Percentiles rank a stretch among this genome's conserved stretches.
Conservation (phyloP, 495 filamentous ascomycete genomes). For the Lophiostoma macrostomum region DNA sequence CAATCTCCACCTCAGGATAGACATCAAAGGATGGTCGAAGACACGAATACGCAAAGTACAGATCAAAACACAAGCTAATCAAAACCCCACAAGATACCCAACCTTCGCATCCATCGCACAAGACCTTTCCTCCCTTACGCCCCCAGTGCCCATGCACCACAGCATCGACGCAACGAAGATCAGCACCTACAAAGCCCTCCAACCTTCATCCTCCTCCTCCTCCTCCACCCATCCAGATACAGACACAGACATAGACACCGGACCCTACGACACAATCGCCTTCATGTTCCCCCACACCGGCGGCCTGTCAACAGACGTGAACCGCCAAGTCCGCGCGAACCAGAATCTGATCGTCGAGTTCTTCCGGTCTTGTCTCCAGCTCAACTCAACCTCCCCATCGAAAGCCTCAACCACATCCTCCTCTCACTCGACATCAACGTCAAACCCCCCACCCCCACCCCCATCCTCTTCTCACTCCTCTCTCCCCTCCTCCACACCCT, state of each 20-base stretch:
- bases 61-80: slow-evolving; percentile 58
- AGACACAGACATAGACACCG: slow-evolving; percentile 3
- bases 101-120: slow-evolving; percentile 61
- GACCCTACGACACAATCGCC: slow-evolving; percentile 67
- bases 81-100: slow-evolving; percentile 62
- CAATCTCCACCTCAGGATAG: no score
- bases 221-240: no score
- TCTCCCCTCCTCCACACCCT: no score
- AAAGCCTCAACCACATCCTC: neutral
- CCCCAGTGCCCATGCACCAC: slow-evolving; percentile 24
- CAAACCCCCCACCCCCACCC: neutral
- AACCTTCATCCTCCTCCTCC: no score
- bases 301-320: slow-evolving; percentile 85
- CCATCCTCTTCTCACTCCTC: neutral
- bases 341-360: slow-evolving; percentile 49
- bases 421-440: neutral
- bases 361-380: slow-evolving; percentile 13
- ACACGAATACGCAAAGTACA: slow-evolving; percentile 25
- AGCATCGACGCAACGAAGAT: slow-evolving; percentile 27
- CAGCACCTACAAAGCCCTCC: slow-evolving; percentile 8
- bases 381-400: neutral
- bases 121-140: slow-evolving; percentile 43
- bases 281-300: slow-evolving; percentile 99
- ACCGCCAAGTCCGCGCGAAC: slow-evolving; percentile 87
- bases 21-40: no score